Conservation (phyloP, 768 basidiomycete species). For the Daedalea quercina region DNA sequence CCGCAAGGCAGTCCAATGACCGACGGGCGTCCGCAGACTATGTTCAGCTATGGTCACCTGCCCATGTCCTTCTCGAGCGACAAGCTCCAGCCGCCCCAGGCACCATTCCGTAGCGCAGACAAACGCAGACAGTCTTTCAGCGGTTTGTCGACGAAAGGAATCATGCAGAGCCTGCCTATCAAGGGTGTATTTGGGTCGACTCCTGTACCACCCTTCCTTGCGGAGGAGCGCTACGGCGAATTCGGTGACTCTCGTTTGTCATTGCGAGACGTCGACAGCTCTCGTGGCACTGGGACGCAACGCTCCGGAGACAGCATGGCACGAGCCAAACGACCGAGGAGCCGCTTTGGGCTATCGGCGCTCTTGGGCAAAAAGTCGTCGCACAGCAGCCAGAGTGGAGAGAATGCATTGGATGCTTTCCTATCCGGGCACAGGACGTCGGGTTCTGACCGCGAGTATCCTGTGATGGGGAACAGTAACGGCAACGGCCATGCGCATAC, state of each 20-base stretch:
- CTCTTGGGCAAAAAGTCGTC: conserved; percentile 53
- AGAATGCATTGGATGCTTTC: conserved; percentile 7
- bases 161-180: conserved; percentile 43
- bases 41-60: conserved; percentile 55
- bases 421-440: conserved; percentile 22
- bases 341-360: conserved; percentile 62
- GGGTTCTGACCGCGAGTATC: conserved; percentile 38
- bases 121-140: conserved; percentile 70
- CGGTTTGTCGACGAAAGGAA: conserved; percentile 50
- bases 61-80: conserved; percentile 39
- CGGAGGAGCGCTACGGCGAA: conserved; percentile 50
- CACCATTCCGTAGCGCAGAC: conserved; percentile 54
- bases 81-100: conserved; percentile 55
- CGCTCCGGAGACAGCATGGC: not conserved
- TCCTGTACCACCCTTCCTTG: conserved; percentile 19
- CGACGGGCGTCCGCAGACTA: conserved; percentile 56
- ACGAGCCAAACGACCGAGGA: conserved; percentile 52
- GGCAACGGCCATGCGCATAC: conserved; percentile 33
- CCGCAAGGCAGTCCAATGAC: conserved; percentile 15
- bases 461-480: conserved; percentile 23
- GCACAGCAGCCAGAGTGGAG: conserved; percentile 6
- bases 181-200: conserved; percentile 12
- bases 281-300: not conserved
- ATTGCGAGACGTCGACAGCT: conserved; percentile 30
- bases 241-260: conserved; percentile 66